phyloP scores from a whole-genome alignment of 2,329 filamentous ascomycete genomes.

The Cladosporium sp. region DNA sequence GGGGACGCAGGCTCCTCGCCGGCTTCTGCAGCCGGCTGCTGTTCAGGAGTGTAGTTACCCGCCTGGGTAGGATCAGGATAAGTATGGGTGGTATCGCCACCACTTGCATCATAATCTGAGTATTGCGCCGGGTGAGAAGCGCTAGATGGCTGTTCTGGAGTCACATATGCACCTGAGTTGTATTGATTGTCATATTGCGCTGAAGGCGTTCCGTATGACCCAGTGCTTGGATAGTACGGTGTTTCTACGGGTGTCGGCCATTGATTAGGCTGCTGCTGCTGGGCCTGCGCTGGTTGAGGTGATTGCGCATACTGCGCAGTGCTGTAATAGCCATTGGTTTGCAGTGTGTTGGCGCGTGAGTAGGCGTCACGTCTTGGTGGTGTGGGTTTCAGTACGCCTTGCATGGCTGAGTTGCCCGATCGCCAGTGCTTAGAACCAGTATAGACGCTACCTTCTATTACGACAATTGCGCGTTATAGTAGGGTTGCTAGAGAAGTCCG shows the following conservation, averaged over 20 bases:
- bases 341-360: not conserved
- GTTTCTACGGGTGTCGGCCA: not conserved
- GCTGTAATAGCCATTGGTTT: not conserved
- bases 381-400: constrained; percentile 1
- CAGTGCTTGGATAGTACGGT: not conserved
- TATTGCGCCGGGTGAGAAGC: not conserved
- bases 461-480: not conserved
- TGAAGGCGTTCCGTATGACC: not conserved
- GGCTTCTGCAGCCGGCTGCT: not conserved
- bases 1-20: not conserved
- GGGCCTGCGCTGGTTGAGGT: not conserved
- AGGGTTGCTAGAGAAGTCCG: not conserved
- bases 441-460: too few species aligned
- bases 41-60: not conserved
- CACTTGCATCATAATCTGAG: not conserved
- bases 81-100: not conserved
- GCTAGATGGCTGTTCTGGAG: not conserved
- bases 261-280: not conserved
- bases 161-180: not conserved
- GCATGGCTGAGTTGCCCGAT: not conserved
- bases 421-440: not conserved
- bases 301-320: not conserved
- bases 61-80: not conserved
- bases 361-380: not conserved
- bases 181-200: not conserved